Base-by-base conservation (phyloP, 192 early-diverging fungal genomes). In the Funneliformis mosseae region DNA sequence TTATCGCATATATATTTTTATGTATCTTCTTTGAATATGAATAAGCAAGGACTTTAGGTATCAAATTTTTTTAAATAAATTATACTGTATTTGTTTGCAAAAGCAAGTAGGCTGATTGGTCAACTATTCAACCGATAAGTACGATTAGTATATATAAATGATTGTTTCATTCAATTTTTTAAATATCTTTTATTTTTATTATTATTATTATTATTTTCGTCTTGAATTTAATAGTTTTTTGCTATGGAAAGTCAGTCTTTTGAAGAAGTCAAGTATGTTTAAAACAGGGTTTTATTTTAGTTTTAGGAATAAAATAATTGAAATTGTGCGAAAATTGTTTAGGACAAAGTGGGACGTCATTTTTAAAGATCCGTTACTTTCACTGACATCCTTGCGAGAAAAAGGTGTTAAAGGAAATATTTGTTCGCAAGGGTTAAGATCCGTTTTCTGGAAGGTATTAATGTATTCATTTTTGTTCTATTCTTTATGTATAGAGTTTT, bases 391-490 rank as follows among this genome's bases (percentile, higher is more conserved):
- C 10, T 83, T 90, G 38, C 80, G 84, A 61, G 81, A 87, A 41
- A 83, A 87, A 28, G 89, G 85, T 42, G 62, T 88, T 39, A 60
- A 82, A 28, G 85, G 88, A 0, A 87, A 84, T 76, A 63, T 89
- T n/a, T 88, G 88, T 75, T 83, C 80, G 69, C 71, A 86, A 28
- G 85, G 88, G 11, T 81, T 90, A 46, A 84, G 89, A 12, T 90
- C 89, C 48, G 84, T 90, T 16, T 90, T 88, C 55, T 90, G 89
- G 89, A 90, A 89, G 87, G 89, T 89, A 64, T 23, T 42, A 12
- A 18, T n/a, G 18, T 16, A 11, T 55, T n/a, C 46, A 74, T 42
- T 11, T 12, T 23, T 74, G 39, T 74, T 5, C 21, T 11, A 74
- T n/a, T n/a, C n/a, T n/a, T n/a, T n/a, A n/a, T n/a, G n/a, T n/a